These are phyloP conservation scores for Neonectria punicea DNA, from an alignment of 2,329 filamentous ascomycete species.

Conservation along the genomic window DNA sequence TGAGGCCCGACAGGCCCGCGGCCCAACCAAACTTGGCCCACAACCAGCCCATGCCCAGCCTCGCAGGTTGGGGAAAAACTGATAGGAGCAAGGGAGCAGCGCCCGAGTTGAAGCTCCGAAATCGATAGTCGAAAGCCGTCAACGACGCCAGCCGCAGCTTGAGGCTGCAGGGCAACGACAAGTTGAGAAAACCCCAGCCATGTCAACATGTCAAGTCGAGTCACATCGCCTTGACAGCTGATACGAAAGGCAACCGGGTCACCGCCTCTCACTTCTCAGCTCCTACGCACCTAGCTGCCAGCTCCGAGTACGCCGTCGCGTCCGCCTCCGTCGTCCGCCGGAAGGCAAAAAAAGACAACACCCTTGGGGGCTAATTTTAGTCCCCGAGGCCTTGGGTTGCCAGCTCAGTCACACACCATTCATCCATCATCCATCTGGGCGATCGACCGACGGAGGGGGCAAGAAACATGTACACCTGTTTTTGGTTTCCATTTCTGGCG, in stretches of 20 bases:
- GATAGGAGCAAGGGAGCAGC: background rate
- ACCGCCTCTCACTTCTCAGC: conserved; percentile 8
- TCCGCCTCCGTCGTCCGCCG: conserved; percentile 28
- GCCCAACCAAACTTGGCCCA: conserved; percentile 25
- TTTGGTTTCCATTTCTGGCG: conserved; percentile 30
- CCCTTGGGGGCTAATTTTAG: conserved; percentile 42
- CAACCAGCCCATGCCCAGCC: conserved; percentile 13
- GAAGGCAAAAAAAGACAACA: conserved; percentile 24
- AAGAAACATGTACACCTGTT: conserved; percentile 24
- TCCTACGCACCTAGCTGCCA: conserved; percentile 17
- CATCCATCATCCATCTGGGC: conserved; percentile 27
- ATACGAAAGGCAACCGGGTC: conserved; percentile 7
- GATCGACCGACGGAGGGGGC: conserved; percentile 41
- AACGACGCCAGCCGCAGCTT: background rate
- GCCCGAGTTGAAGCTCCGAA: conserved; percentile 4
- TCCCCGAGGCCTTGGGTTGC: conserved; percentile 34
- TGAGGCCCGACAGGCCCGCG: conserved; percentile 26
- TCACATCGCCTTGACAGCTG: background rate
- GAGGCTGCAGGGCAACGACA: background rate
- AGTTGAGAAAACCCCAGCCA: background rate
- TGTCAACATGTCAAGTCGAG: background rate
- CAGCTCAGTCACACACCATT: conserved; percentile 44
- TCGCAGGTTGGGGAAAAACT: conserved; percentile 8
- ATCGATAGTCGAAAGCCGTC: conserved; percentile 9
- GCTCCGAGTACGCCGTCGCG: conserved; percentile 23